Evolutionary conservation across 2,329 filamentous ascomycete genomes (phyloP).

Genomic region (Tolypocladium sp.): DNA sequence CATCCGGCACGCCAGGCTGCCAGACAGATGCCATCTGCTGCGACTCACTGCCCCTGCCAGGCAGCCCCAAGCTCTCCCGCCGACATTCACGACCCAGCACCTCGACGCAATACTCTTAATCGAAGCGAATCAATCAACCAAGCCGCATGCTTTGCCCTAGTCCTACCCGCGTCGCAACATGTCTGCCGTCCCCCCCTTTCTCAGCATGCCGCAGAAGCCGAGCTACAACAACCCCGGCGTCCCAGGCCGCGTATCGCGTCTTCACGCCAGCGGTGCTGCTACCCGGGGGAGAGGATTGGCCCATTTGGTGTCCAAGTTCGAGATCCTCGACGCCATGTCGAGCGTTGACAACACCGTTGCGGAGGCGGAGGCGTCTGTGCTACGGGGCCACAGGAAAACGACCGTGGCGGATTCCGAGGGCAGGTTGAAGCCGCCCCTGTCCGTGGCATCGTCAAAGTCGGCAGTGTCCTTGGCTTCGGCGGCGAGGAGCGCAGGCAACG

Average conservation of each 20-base stretch:
- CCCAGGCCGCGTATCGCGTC: neutral
- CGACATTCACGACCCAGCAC: neutral
- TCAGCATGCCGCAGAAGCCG: neutral
- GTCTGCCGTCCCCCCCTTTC: neutral
- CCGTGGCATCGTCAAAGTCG: neutral
- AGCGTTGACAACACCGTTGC: neutral
- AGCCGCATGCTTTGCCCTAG: neutral
- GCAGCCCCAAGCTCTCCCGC: neutral
- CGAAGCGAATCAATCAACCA: neutral
- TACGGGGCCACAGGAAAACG: neutral
- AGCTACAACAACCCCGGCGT: neutral
- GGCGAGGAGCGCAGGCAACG: neutral
- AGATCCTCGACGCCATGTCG: constrained; percentile 16
- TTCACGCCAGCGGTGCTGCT: neutral
- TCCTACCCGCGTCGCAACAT: neutral
- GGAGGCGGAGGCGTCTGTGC: neutral
- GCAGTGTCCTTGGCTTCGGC: neutral
- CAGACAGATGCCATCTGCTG: neutral
- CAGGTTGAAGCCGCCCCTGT: neutral
- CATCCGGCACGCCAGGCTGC: neutral
- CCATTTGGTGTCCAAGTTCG: constrained; percentile 25
- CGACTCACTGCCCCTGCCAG: neutral
- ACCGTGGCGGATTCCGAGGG: neutral
- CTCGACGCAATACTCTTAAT: neutral
- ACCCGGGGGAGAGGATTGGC: constrained; percentile 12